Evolutionary conservation across 2,329 filamentous ascomycete genomes (phyloP), one percentile per base, ranked within the genome.

Genomic region (Microdochium trichocladiopsis): DNA sequence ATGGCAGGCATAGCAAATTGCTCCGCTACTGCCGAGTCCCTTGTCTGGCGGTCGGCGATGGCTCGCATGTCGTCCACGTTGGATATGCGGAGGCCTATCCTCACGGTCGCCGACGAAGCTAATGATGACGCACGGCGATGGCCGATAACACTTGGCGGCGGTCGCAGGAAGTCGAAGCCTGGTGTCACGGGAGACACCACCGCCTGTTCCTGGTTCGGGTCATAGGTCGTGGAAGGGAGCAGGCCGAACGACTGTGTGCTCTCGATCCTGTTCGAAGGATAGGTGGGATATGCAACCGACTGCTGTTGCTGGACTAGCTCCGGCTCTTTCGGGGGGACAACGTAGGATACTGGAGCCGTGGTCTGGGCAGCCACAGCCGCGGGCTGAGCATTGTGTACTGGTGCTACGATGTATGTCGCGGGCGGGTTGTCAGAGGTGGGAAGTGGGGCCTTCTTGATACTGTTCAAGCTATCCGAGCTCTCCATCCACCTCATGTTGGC

Each of bases 11-110:
- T 22, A 4, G n/a, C 41, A 18, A 45, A 18, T 8, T 16, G 14
- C 2, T 16, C 21, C 12, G 9, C 41, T 16, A 18, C 18, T 22
- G 41, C 21, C 9, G 41, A 45, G 5, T 45, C 41, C 6, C 9
- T 22, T 8, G 41, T 45, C 21, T 45, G 41, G 6, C 41, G 41
- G 41, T 53, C 66, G 55, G 66, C 59, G 18, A 69, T 61, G 16
- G 68, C 69, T 1, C 70, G 66, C 55, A 80, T 73, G 56, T 81
- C 77, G 14, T 76, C 69, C 28, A 79, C 74, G 51, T 76, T 82
- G 24, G 85, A 88, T 52, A 89, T 73, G 11, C 86, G 79, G 16
- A 89, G 72, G 1, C 85, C 86, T 50, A 89, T 88, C 61, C 88
- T 84, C 11, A 89, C 84, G 0, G 84, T 88, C 23, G 84, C 84